Percentiles rank a stretch among this genome's conserved stretches.
phyloP scores from a whole-genome alignment of 2,329 filamentous ascomycete genomes.

The Cladosporium sp. region DNA sequence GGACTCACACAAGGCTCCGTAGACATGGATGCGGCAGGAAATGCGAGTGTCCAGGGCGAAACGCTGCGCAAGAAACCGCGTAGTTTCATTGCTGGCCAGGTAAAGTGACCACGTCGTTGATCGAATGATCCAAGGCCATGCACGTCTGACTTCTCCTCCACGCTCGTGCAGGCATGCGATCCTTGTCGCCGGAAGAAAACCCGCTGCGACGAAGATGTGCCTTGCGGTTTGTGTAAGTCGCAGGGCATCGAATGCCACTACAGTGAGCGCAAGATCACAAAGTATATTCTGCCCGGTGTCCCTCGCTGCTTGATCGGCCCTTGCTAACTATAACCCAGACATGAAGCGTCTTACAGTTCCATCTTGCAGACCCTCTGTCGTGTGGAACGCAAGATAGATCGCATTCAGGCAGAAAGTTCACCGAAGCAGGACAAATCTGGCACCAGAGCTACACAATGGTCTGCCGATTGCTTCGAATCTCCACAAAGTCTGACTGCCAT shows the following conservation, averaged over 20 bases:
- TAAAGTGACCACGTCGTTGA: not conserved
- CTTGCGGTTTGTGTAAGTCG: not conserved
- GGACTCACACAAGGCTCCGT: no score
- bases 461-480: not conserved
- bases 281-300: not conserved
- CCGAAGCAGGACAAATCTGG: not conserved
- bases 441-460: not conserved
- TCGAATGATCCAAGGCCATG: not conserved
- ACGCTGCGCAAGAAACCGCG: not conserved
- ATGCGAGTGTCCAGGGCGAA: not conserved
- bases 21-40: not conserved
- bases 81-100: not conserved
- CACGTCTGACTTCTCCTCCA: not conserved
- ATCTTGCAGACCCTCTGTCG: not conserved
- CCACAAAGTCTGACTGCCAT: not conserved
- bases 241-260: not conserved
- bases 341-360: not conserved
- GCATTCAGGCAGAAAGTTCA: not conserved
- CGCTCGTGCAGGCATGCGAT: not conserved
- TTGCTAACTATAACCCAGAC: not conserved
- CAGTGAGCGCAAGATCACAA: not conserved
- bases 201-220: not conserved
- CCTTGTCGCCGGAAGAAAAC: not conserved
- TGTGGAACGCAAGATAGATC: not conserved
- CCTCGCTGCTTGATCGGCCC: not conserved